Evolutionary conservation across 2,329 filamentous ascomycete species (phyloP).

Genomic region (Apiospora arundinis): DNA sequence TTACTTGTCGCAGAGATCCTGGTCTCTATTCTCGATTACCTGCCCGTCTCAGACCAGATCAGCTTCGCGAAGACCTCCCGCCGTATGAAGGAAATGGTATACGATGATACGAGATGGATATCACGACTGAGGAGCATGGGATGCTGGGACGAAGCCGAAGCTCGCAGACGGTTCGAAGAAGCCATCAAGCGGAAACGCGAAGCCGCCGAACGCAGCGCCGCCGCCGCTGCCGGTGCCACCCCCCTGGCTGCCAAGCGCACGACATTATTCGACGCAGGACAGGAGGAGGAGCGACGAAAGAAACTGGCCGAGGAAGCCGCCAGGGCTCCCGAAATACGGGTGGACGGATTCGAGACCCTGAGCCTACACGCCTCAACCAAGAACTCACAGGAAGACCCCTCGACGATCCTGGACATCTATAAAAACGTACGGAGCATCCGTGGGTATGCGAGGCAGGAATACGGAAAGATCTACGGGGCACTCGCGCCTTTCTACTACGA

Average conservation of each 20-base stretch:
- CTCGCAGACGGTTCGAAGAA: slow-evolving; percentile 80
- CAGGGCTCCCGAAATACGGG: slow-evolving; percentile 36
- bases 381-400: slow-evolving; percentile 62
- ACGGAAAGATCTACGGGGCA: slow-evolving; percentile 87
- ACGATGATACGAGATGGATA: slow-evolving; percentile 96
- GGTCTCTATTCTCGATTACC: slow-evolving; percentile 85
- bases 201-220: slow-evolving; percentile 45
- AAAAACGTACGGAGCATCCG: slow-evolving; percentile 77
- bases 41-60: slow-evolving; percentile 84
- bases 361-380: slow-evolving; percentile 55
- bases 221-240: slow-evolving; percentile 29
- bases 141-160: slow-evolving; percentile 90
- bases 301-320: slow-evolving; percentile 44
- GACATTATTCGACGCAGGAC: slow-evolving; percentile 76
- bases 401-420: slow-evolving; percentile 72
- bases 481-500: slow-evolving; percentile 90
- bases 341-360: slow-evolving; percentile 83
- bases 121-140: slow-evolving; percentile 84
- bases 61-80: slow-evolving; percentile 83
- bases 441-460: slow-evolving; percentile 86
- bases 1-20: slow-evolving; percentile 72
- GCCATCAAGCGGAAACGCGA: slow-evolving; percentile 67
- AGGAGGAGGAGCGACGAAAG: slow-evolving; percentile 67
- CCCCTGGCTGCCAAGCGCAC: slow-evolving; percentile 42
- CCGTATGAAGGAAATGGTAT: slow-evolving; percentile 96